Percentiles rank a stretch among this genome's conserved stretches.
These are phyloP conservation scores for Geosiphon pyriformis DNA, from an alignment of 192 early-diverging fungal species.

Conservation along the genomic window DNA sequence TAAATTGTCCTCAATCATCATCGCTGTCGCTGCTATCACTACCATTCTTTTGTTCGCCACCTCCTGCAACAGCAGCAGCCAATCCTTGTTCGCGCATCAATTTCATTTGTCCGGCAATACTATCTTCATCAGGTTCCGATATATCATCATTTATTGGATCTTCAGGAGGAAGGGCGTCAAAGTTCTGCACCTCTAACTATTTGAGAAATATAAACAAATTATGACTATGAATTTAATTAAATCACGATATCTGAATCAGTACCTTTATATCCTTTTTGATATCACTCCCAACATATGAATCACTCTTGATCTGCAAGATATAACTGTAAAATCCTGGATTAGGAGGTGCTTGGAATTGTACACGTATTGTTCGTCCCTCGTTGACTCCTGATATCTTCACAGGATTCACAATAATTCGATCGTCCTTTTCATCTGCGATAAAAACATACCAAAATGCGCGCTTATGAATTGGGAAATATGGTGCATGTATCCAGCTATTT, in stretches of 20 bases:
- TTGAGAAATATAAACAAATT: constrained; percentile 19
- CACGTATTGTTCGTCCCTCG: constrained; percentile 53
- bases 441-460: constrained; percentile 89
- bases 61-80: constrained; percentile 46
- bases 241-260: not conserved
- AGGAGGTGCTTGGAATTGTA: constrained; percentile 94
- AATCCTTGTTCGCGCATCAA: constrained; percentile 73
- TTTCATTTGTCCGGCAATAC: constrained; percentile 93
- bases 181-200: constrained; percentile 50
- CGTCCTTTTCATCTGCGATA: constrained; percentile 78
- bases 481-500: constrained; percentile 52
- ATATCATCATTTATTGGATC: constrained; percentile 87
- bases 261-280: constrained; percentile 71
- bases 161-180: constrained; percentile 65
- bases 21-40: constrained; percentile 7
- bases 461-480: constrained; percentile 67
- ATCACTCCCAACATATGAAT: constrained; percentile 84
- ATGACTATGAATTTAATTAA: not conserved
- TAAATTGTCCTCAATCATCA: not conserved
- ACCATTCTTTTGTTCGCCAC: constrained; percentile 22
- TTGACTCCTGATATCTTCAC: constrained; percentile 75
- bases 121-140: constrained; percentile 94
- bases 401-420: constrained; percentile 75
- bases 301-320: constrained; percentile 79
- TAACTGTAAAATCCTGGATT: constrained; percentile 78